Conservation (phyloP, 306 rosid species). For the Herpetospermum pedunculosum region DNA sequence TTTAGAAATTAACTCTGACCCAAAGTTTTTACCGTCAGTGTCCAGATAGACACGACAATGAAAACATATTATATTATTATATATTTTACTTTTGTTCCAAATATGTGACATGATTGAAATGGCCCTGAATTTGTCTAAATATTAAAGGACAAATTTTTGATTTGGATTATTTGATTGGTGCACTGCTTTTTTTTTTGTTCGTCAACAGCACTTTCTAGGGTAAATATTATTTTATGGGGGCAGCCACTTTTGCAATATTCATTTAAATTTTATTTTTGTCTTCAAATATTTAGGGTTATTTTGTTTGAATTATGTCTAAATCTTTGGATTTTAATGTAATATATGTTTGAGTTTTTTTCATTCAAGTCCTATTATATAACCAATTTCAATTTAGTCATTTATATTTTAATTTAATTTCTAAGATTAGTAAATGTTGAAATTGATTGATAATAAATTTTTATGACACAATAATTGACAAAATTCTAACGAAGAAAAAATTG, state of each 20-base stretch:
- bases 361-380: too few relatives aligned
- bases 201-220: background rate
- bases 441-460: too few relatives aligned
- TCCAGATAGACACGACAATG: background rate
- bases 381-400: too few relatives aligned
- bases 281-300: background rate
- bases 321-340: background rate
- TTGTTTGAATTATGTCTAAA: too few relatives aligned
- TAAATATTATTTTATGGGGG: background rate
- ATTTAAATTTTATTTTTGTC: background rate
- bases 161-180: constrained; percentile 5
- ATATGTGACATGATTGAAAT: background rate
- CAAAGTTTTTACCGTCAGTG: background rate
- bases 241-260: background rate
- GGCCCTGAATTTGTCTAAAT: background rate
- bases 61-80: background rate
- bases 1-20: background rate
- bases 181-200: background rate
- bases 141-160: constrained; percentile 1
- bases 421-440: too few relatives aligned
- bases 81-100: background rate
- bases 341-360: too few relatives aligned
- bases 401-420: too few relatives aligned
- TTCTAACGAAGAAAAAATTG: too few relatives aligned
- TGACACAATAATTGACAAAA: too few relatives aligned